A percentile compares a stretch with the other conserved stretches of the same genome.
phyloP scores from a whole-genome alignment of 306 rosid species.

The Luffa acutangula region DNA sequence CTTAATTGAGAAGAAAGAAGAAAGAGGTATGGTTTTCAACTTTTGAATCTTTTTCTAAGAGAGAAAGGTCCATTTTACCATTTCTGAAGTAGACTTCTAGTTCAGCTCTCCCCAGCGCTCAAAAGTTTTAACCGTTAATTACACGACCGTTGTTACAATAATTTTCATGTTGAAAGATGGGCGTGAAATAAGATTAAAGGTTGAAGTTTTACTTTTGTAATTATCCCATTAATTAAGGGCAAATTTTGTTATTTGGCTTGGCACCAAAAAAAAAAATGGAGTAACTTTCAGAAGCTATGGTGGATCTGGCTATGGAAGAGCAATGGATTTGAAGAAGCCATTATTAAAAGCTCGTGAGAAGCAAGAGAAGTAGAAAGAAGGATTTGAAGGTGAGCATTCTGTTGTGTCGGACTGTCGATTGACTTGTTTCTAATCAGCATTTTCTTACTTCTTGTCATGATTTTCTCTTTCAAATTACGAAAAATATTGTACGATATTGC shows the following conservation, averaged over 20 bases:
- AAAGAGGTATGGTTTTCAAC: neutral
- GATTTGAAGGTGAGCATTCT: neutral
- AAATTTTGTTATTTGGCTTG: neutral
- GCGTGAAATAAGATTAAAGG: neutral
- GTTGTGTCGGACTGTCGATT: slow-evolving; percentile 1
- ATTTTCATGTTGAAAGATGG: neutral
- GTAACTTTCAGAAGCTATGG: neutral
- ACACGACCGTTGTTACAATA: neutral
- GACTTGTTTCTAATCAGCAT: neutral
- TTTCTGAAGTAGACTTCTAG: neutral
- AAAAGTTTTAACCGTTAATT: neutral
- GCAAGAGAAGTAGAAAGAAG: neutral
- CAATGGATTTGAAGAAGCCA: neutral
- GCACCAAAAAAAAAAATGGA: neutral
- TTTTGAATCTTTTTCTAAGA: neutral
- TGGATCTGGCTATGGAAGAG: neutral
- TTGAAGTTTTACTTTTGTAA: neutral
- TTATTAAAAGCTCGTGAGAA: neutral
- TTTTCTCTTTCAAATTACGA: neutral
- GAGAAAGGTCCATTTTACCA: neutral
- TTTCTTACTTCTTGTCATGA: neutral
- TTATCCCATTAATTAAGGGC: neutral
- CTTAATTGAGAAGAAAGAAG: too few species aligned
- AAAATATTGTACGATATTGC: neutral
- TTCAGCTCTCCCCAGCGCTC: neutral